A percentile compares a stretch with the other conserved stretches of the same genome.
Conservation (phyloP, 805 yeast genomes). For the Ogataea thermomethanolica region DNA sequence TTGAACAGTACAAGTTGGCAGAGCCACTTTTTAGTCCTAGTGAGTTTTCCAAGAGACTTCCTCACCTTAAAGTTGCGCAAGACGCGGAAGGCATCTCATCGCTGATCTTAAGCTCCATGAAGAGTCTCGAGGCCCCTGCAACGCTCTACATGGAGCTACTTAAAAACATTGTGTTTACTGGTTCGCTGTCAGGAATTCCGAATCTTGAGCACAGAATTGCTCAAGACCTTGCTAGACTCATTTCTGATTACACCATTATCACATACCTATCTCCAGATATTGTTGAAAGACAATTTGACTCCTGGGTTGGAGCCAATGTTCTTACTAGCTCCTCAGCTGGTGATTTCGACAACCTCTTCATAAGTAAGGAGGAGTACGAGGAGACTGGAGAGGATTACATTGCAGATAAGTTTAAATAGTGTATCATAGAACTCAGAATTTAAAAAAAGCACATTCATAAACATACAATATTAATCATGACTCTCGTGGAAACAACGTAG, state of each 20-base stretch:
- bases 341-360: constrained; percentile 53
- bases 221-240: constrained; percentile 50
- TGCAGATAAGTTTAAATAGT: constrained; percentile 42
- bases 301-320: constrained; percentile 74
- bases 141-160: constrained; percentile 38
- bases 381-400: constrained; percentile 54
- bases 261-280: constrained; percentile 39
- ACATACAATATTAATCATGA: background rate
- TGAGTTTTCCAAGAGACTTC: constrained; percentile 38
- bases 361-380: constrained; percentile 60
- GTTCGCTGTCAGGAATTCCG: constrained; percentile 53
- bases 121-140: constrained; percentile 43
- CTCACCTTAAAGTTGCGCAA: constrained; percentile 41
- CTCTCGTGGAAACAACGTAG: too few relatives aligned
- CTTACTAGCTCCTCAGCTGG: constrained; percentile 52
- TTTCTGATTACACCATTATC: constrained; percentile 47
- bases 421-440: constrained; percentile 2
- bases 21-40: constrained; percentile 74
- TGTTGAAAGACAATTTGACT: constrained; percentile 53
- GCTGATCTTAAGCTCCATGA: constrained; percentile 42
- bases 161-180: constrained; percentile 54
- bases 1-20: constrained; percentile 51
- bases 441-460: background rate
- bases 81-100: constrained; percentile 51
- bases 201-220: constrained; percentile 55